These are phyloP conservation scores for Arbutus unedo DNA, from an alignment of 148 eudicot species.

Conservation along the genomic window DNA sequence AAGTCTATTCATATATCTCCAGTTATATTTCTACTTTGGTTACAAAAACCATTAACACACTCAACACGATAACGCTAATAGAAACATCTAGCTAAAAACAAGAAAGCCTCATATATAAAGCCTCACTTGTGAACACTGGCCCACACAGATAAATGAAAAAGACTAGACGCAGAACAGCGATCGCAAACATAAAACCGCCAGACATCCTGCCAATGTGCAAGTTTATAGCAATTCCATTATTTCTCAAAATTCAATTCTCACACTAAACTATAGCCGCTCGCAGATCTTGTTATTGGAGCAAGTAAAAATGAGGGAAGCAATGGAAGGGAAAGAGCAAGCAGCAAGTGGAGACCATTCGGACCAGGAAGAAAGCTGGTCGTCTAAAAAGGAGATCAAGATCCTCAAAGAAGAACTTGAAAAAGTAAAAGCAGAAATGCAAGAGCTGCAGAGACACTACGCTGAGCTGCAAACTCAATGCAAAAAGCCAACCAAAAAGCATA, in stretches of 20 bases:
- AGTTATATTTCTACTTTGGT: no score
- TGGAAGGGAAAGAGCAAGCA: slow-evolving; percentile 46
- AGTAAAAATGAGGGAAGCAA: slow-evolving; percentile 52
- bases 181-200: neutral
- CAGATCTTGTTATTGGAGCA: slow-evolving; percentile 77
- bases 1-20: no score
- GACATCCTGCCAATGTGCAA: neutral
- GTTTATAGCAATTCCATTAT: neutral
- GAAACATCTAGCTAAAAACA: no score
- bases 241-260: neutral
- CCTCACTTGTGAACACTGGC: neutral
- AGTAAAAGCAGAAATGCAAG: slow-evolving; percentile 43
- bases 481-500: slow-evolving; percentile 40
- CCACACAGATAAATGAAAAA: neutral
- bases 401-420: slow-evolving; percentile 57
- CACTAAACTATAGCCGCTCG: neutral
- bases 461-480: slow-evolving; percentile 54
- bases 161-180: no score
- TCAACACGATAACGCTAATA: no score
- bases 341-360: slow-evolving; percentile 27
- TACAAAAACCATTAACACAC: no score
- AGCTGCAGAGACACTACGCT: slow-evolving; percentile 52
- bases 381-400: slow-evolving; percentile 47
- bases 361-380: slow-evolving; percentile 31
- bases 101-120: neutral